Conservation (phyloP, 441 rosid species). For the Adansonia gregorii region DNA sequence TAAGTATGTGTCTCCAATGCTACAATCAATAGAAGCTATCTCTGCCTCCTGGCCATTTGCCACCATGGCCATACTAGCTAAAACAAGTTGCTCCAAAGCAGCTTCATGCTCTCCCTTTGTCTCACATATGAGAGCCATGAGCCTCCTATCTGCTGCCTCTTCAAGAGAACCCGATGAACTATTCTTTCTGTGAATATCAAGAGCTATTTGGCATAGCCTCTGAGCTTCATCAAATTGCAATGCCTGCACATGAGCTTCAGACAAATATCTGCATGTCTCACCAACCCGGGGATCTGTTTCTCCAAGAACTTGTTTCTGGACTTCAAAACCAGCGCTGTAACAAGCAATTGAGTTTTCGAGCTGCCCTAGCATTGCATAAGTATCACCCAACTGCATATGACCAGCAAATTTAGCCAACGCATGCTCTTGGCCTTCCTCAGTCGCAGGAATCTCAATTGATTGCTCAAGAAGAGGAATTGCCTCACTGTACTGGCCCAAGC, state of each 20-base stretch:
- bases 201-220: constrained; percentile 56
- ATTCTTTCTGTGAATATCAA: constrained; percentile 58
- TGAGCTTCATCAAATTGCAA: constrained; percentile 65
- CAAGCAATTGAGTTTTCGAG: constrained; percentile 62
- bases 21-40: constrained; percentile 69
- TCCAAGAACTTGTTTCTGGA: constrained; percentile 54
- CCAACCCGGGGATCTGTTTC: constrained; percentile 69
- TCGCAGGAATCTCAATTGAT: constrained; percentile 53
- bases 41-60: constrained; percentile 69
- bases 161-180: constrained; percentile 56
- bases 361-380: constrained; percentile 69
- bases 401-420: constrained; percentile 70
- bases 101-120: constrained; percentile 73
- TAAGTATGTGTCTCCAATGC: constrained; percentile 70
- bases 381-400: constrained; percentile 79
- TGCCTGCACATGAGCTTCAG: constrained; percentile 75
- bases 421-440: constrained; percentile 62
- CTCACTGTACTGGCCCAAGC: constrained; percentile 58
- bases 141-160: constrained; percentile 73
- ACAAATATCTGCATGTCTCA: constrained; percentile 69
- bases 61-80: constrained; percentile 75
- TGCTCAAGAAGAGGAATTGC: constrained; percentile 64
- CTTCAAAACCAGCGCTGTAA: constrained; percentile 56
- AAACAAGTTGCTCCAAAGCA: constrained; percentile 71
- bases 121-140: constrained; percentile 79